Conservation (phyloP, 192 early-diverging fungal species). For the Chytriomyces sp. region DNA sequence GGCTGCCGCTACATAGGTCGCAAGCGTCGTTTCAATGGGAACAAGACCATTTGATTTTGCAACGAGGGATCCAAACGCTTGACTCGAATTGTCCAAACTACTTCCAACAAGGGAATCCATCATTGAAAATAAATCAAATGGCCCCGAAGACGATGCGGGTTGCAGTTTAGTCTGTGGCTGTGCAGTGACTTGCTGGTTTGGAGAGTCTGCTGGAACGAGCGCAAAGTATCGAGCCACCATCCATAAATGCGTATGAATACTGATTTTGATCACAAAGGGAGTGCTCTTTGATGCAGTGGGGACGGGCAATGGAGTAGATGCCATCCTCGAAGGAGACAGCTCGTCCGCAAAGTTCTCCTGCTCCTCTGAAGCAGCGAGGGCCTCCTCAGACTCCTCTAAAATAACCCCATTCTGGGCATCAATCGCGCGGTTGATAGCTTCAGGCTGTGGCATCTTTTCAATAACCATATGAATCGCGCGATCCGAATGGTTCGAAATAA, state of each 20-base stretch:
- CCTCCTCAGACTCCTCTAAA: not conserved
- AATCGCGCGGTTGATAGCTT: not conserved
- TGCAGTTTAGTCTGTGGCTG: conserved; percentile 7
- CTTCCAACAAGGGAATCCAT: conserved; percentile 12
- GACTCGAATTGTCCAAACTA: not conserved
- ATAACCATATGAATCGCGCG: conserved; percentile 81
- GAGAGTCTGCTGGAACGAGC: conserved; percentile 41
- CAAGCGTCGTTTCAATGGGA: conserved; percentile 27
- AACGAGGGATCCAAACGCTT: conserved; percentile 11
- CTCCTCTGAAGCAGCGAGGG: not conserved
- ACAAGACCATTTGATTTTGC: conserved; percentile 9
- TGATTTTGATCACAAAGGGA: conserved; percentile 21
- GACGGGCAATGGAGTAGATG: not conserved
- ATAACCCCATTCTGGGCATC: conserved; percentile 1
- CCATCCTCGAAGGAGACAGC: not conserved
- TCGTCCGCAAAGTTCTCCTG: not conserved
- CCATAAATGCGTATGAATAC: conserved; percentile 39
- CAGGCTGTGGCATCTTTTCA: conserved; percentile 47
- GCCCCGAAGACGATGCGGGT: not conserved
- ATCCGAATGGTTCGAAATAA: conserved; percentile 78
- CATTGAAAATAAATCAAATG: conserved; percentile 14
- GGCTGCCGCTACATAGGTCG: conserved; percentile 10
- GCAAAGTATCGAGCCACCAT: conserved; percentile 48
- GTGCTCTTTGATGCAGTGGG: not conserved
- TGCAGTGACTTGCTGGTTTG: not conserved